Base-by-base conservation (phyloP, 345 rosid species). In the Corchorus capsularis region DNA sequence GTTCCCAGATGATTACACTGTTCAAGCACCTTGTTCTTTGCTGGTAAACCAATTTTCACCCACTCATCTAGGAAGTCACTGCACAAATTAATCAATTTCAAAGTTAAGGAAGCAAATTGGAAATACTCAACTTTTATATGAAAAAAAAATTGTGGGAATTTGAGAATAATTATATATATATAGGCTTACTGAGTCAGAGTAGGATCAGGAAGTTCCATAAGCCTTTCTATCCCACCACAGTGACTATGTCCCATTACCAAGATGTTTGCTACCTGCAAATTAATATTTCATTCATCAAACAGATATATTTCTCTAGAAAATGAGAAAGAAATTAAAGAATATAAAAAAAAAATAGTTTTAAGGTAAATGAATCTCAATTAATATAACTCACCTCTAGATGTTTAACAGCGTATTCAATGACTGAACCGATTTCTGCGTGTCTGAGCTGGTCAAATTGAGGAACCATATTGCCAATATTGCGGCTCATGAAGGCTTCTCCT, bases 51-150 rank as follows among this genome's bases (percentile, higher is more conserved):
- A 65, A 93, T 82, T 76, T 88, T 89, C 22, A 95, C 97, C 99
- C 99, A 95, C 15, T 95, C 93, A 83, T 95, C 98, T 11, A 95
- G 89, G 86, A 93, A 95, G 55, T 95, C 97, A 72, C 99, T 93
- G 90, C 81, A 70, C 2, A 53, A 39, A 2, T 3, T 39, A 34
- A 22, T 16, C 75, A 74, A 15, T 37, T 56, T 12, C 9, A 39
- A 39, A 49, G 3, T 20, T 12, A 71, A 39, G n/a, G 6, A 2
- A 19, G 34, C 5, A 39, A 45, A 8, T 1, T 16, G 15, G 8
- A 39, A 19, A 20, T 1, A 19, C 5, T 13, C 8, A 27, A 27
- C 9, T 71, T 43, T 41, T 3, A 27, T 8, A 17, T 60, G 41
- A 39, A 17, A 0, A 17, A 2, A 39, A 39, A 27, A 15, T 27